Conservation (phyloP, 495 filamentous ascomycete species). For the Xeromyces bisporus region DNA sequence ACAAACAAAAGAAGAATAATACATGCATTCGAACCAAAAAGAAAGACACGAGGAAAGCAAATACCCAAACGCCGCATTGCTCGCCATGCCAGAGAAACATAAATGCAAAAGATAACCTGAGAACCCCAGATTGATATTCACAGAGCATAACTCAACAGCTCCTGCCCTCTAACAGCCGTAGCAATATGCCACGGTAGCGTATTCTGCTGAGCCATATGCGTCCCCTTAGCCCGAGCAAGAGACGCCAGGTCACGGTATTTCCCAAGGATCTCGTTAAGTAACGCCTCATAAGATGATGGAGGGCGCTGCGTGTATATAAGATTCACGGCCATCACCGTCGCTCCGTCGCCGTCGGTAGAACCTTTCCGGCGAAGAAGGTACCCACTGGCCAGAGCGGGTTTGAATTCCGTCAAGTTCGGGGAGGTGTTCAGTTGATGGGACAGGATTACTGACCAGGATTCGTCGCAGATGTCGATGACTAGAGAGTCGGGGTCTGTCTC, state of each 20-base stretch:
- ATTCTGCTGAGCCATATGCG: slow-evolving; percentile 42
- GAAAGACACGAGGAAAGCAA: not conserved
- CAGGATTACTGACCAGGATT: slow-evolving; percentile 64
- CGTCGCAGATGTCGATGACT: slow-evolving; percentile 61
- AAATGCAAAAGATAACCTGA: too few relatives aligned
- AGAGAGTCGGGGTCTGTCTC: slow-evolving; percentile 57
- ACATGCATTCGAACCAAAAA: too few relatives aligned
- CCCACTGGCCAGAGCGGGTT: slow-evolving; percentile 49
- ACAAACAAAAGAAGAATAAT: too few relatives aligned
- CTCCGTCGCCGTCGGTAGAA: slow-evolving; percentile 39
- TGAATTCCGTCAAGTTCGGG: slow-evolving; percentile 42
- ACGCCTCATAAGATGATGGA: slow-evolving; percentile 30
- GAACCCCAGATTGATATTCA: too few relatives aligned
- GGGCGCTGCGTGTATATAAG: slow-evolving; percentile 40
- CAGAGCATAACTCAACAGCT: slow-evolving; percentile 29
- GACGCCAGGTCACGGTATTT: slow-evolving; percentile 62
- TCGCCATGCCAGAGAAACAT: slow-evolving; percentile 3
- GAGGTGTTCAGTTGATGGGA: slow-evolving; percentile 55
- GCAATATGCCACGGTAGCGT: slow-evolving; percentile 76
- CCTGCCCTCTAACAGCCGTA: slow-evolving; percentile 49
- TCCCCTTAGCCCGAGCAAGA: slow-evolving; percentile 52
- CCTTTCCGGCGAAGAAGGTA: slow-evolving; percentile 64
- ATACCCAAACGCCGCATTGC: slow-evolving; percentile 6
- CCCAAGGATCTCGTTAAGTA: slow-evolving; percentile 55
- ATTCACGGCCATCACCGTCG: slow-evolving; percentile 47